Conservation (phyloP, 768 basidiomycete species). For the Hygrophoropsis aurantiaca region DNA sequence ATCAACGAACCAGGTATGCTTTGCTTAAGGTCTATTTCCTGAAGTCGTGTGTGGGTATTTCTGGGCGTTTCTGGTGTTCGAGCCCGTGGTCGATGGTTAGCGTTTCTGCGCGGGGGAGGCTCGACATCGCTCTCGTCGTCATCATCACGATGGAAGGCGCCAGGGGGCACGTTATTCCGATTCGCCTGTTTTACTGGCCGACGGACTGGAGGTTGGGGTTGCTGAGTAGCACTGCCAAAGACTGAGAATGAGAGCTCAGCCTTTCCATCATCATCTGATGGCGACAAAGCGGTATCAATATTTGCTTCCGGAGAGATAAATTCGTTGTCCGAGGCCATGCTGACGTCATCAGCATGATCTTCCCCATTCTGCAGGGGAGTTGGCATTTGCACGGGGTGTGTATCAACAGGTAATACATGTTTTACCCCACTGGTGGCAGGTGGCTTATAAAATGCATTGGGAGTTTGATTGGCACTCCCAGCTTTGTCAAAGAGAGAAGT, state of each 20-base stretch:
- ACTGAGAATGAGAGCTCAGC: constrained; percentile 27
- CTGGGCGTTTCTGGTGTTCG: constrained; percentile 2
- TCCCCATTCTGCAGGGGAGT: constrained; percentile 2
- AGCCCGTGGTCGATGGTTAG: constrained; percentile 3
- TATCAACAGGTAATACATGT: constrained; percentile 10
- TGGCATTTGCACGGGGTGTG: constrained; percentile 7
- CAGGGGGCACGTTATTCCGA: constrained; percentile 39
- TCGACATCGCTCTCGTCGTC: constrained; percentile 19
- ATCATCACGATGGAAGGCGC: constrained; percentile 48
- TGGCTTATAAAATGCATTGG: constrained; percentile 70
- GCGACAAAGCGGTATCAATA: constrained; percentile 1
- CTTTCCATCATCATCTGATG: constrained; percentile 6
- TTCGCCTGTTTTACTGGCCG: constrained; percentile 14
- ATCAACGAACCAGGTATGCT: constrained; percentile 46
- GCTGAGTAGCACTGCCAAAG: constrained; percentile 22
- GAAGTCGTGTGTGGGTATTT: constrained; percentile 4
- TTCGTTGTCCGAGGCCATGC: constrained; percentile 12
- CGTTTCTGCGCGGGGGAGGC: constrained; percentile 9
- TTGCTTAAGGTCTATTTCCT: constrained; percentile 19
- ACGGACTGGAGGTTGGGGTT: constrained; percentile 10
- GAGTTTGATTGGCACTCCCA: constrained; percentile 49
- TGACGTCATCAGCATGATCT: constrained; percentile 9
- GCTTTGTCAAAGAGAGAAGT: constrained; percentile 41
- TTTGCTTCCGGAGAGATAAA: neutral
- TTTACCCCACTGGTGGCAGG: constrained; percentile 27